phyloP scores from a whole-genome alignment of 441 rosid species.

The Pelargonium myrrhifolium region DNA sequence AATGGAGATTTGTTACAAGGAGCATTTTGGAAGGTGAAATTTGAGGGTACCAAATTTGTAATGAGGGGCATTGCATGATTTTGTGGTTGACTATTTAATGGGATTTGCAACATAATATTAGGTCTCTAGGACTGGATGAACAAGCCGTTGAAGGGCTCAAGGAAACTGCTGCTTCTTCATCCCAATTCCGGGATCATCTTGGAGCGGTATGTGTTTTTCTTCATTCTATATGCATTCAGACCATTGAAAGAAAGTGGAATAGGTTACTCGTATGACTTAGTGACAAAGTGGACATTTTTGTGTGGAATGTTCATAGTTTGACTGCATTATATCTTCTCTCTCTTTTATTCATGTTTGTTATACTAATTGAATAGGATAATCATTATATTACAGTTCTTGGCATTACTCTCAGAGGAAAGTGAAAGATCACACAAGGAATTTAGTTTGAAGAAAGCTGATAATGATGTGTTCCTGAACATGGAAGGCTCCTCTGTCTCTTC shows the following conservation, averaged over 20 bases:
- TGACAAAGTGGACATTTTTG: background rate
- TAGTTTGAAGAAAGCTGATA: conserved; percentile 64
- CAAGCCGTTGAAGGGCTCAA: conserved; percentile 70
- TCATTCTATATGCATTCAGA: background rate
- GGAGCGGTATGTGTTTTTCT: conserved; percentile 49
- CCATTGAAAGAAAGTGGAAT: background rate
- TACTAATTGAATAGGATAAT: background rate
- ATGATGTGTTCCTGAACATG: conserved; percentile 44
- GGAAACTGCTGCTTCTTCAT: conserved; percentile 72
- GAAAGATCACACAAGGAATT: conserved; percentile 45
- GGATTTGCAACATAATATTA: conserved; percentile 14
- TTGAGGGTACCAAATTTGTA: background rate
- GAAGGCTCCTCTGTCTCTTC: conserved; percentile 37
- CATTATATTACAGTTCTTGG: conserved; percentile 45
- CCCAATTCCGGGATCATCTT: conserved; percentile 59
- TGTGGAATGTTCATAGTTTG: background rate
- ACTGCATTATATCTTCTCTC: background rate
- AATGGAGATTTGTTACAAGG: no score
- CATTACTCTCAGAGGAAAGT: conserved; percentile 59
- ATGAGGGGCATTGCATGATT: background rate
- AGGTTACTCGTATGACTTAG: background rate
- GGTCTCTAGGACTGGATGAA: conserved; percentile 59
- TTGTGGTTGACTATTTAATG: background rate
- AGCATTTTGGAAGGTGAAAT: background rate
- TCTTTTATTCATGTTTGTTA: background rate